These are phyloP conservation scores for Gnetum montanum DNA, from an alignment of 75 land plant genomes.

Conservation along the genomic window DNA sequence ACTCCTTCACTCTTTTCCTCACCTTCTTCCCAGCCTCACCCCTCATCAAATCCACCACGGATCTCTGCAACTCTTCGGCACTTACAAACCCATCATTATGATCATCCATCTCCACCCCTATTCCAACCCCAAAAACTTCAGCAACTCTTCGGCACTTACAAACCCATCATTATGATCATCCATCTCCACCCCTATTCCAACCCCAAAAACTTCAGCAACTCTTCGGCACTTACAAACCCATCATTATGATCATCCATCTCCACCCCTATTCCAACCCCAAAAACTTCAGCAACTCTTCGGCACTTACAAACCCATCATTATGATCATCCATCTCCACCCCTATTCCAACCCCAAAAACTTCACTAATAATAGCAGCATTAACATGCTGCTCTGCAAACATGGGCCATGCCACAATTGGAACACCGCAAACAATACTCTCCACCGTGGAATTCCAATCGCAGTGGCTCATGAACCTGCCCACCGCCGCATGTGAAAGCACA, in stretches of 20 bases:
- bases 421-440: constrained; percentile 41
- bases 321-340: constrained; percentile 17
- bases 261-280: too few relatives aligned
- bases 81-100: too few relatives aligned
- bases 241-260: too few relatives aligned
- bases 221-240: too few relatives aligned
- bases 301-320: too few relatives aligned
- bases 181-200: too few relatives aligned
- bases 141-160: constrained; percentile 21
- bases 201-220: neutral
- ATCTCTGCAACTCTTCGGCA: too few relatives aligned
- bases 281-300: constrained; percentile 10
- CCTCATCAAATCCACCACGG: too few relatives aligned
- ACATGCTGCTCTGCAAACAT: constrained; percentile 31
- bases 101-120: too few relatives aligned
- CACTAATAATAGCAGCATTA: constrained; percentile 33
- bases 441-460: constrained; percentile 53
- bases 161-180: too few relatives aligned
- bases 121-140: constrained; percentile 16
- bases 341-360: constrained; percentile 35
- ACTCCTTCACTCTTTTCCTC: too few relatives aligned
- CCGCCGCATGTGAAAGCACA: constrained; percentile 30
- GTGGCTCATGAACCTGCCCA: constrained; percentile 43
- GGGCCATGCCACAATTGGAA: constrained; percentile 47
- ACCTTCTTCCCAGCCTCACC: constrained; percentile 15